Evolutionary conservation across 192 early-diverging fungal species (phyloP).

Genomic region (Podila epigama): DNA sequence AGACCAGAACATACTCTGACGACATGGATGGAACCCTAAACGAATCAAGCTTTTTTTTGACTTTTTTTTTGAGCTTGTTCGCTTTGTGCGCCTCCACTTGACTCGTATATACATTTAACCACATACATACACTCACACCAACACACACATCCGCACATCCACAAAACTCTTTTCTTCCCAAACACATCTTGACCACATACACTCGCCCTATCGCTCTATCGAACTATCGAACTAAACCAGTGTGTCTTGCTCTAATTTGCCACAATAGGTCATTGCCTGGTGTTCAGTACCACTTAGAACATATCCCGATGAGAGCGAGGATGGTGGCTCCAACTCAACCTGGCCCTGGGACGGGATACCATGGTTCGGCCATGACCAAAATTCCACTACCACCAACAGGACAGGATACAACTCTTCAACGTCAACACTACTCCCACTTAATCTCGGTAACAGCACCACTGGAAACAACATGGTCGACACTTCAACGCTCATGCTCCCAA

Average conservation of each 20-base stretch:
- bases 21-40: background rate
- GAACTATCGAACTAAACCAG: no score
- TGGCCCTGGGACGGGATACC: conserved; percentile 38
- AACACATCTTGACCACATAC: no score
- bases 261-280: conserved; percentile 41
- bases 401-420: background rate
- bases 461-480: background rate
- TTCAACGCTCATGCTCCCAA: conserved; percentile 13
- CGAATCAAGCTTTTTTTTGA: background rate
- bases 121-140: no score
- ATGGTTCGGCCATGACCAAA: conserved; percentile 8
- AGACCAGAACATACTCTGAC: no score
- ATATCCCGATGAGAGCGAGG: conserved; percentile 30
- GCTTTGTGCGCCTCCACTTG: no score
- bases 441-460: background rate
- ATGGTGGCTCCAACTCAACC: conserved; percentile 12
- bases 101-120: no score
- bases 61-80: background rate
- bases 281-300: conserved; percentile 40
- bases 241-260: no score
- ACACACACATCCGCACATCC: no score
- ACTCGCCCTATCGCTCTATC: no score
- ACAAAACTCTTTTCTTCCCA: no score
- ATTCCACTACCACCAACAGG: background rate
- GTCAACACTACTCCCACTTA: background rate